Conservation (phyloP, 352 stramenopile genomes). For the Phytopythium chamaehyphon region DNA sequence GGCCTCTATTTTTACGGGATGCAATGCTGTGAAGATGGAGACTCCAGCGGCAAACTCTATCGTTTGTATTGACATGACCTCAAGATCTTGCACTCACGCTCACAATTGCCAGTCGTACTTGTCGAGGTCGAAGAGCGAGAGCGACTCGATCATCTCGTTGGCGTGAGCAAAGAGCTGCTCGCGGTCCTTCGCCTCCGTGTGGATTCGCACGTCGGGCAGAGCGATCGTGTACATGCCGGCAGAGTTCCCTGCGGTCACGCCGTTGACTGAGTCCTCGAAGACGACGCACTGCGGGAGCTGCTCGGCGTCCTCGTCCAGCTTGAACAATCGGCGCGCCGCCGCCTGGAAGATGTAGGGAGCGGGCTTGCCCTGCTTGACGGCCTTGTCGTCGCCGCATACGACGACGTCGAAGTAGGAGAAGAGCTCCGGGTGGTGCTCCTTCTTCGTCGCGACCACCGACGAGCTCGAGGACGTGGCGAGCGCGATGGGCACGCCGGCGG, state of each 20-base stretch:
- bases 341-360: conserved; percentile 79
- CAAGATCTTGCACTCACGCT: conserved; percentile 1
- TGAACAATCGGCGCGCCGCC: conserved; percentile 50
- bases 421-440: conserved; percentile 56
- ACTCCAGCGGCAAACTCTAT: conserved; percentile 7
- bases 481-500: conserved; percentile 50
- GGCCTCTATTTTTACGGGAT: not conserved
- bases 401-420: conserved; percentile 75
- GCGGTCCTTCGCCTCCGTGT: conserved; percentile 39
- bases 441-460: conserved; percentile 62
- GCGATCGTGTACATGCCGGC: conserved; percentile 71
- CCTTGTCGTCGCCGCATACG: conserved; percentile 71
- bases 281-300: conserved; percentile 51
- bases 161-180: conserved; percentile 46
- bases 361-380: conserved; percentile 65
- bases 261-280: conserved; percentile 76
- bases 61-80: conserved; percentile 4
- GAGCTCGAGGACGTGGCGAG: conserved; percentile 70
- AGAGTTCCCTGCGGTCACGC: conserved; percentile 54
- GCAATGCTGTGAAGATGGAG: not conserved
- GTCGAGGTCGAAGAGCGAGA: conserved; percentile 54
- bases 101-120: conserved; percentile 50
- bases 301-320: conserved; percentile 25
- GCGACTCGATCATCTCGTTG: conserved; percentile 56
- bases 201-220: conserved; percentile 66